phyloP scores from a whole-genome alignment of 2,329 filamentous ascomycete species.

The Stachybotrys chlorohalonatus region DNA sequence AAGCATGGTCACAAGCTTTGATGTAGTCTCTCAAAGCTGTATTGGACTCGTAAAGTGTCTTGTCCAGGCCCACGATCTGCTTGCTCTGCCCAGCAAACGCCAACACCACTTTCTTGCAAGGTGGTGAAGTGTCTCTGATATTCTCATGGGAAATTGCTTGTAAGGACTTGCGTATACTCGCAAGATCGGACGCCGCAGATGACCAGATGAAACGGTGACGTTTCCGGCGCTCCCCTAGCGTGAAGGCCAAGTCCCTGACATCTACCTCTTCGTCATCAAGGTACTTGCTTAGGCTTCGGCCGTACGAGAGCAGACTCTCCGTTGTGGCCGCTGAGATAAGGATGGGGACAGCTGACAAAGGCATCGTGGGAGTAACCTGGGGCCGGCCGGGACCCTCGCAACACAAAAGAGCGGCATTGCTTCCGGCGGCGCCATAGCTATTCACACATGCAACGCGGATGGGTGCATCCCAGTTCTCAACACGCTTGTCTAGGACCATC shows the following conservation, averaged over 20 bases:
- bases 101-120: neutral
- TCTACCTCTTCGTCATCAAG: neutral
- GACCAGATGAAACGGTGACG: conserved; percentile 6
- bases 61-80: neutral
- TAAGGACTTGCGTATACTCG: neutral
- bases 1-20: neutral
- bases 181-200: neutral
- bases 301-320: neutral
- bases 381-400: neutral
- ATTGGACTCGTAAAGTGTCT: neutral
- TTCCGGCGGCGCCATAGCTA: conserved; percentile 26
- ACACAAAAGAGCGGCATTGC: conserved; percentile 17
- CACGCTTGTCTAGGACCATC: conserved; percentile 3
- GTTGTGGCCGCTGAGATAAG: neutral
- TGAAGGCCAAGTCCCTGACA: conserved; percentile 6
- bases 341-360: neutral
- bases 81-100: neutral
- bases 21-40: neutral
- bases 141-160: neutral
- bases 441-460: conserved; percentile 19
- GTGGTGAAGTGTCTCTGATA: neutral
- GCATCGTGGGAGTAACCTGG: neutral
- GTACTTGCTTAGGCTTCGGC: conserved; percentile 2
- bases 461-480: conserved; percentile 9
- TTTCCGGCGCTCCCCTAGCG: conserved; percentile 8